Percentiles rank a stretch among this genome's conserved stretches.
Evolutionary conservation across 495 filamentous ascomycete genomes (phyloP).

Genomic region (Haplographium delicatum): DNA sequence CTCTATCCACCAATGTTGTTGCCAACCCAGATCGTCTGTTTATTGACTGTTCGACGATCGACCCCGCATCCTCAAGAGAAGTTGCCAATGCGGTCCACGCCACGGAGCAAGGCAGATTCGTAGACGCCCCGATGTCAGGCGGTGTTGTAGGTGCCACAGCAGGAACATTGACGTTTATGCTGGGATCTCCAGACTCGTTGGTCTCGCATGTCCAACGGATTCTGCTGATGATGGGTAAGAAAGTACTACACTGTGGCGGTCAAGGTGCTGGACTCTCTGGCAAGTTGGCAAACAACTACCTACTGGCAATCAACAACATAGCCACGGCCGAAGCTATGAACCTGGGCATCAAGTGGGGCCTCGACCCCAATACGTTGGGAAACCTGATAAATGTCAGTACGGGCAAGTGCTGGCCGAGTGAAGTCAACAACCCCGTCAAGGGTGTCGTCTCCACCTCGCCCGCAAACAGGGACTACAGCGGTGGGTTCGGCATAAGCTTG

Average conservation of each 20-base stretch:
- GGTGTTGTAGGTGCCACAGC: slow-evolving; percentile 76
- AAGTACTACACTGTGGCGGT: slow-evolving; percentile 71
- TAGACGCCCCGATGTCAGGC: slow-evolving; percentile 83
- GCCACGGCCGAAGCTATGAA: slow-evolving; percentile 92
- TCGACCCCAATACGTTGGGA: slow-evolving; percentile 73
- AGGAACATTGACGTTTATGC: slow-evolving; percentile 79
- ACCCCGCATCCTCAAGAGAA: slow-evolving; percentile 67
- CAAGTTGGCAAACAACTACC: slow-evolving; percentile 92
- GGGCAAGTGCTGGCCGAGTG: slow-evolving; percentile 86
- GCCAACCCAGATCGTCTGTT: slow-evolving; percentile 53
- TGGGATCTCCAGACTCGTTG: slow-evolving; percentile 59
- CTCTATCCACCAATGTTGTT: slow-evolving; percentile 30
- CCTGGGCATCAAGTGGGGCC: slow-evolving; percentile 75
- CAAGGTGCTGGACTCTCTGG: slow-evolving; percentile 77
- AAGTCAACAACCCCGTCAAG: slow-evolving; percentile 88
- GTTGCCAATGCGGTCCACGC: slow-evolving; percentile 57
- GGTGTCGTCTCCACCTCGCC: slow-evolving; percentile 73
- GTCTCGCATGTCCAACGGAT: slow-evolving; percentile 57
- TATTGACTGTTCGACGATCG: slow-evolving; percentile 83
- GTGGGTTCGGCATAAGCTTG: slow-evolving; percentile 76
- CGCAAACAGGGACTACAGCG: slow-evolving; percentile 66
- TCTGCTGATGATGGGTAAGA: slow-evolving; percentile 74
- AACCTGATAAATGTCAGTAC: slow-evolving; percentile 81
- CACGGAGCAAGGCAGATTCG: slow-evolving; percentile 51
- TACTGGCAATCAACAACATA: slow-evolving; percentile 88